Evolutionary conservation across 2,329 filamentous ascomycete species (phyloP), one percentile per base, ranked within the genome.

Genomic region (Colletotrichum sp.): DNA sequence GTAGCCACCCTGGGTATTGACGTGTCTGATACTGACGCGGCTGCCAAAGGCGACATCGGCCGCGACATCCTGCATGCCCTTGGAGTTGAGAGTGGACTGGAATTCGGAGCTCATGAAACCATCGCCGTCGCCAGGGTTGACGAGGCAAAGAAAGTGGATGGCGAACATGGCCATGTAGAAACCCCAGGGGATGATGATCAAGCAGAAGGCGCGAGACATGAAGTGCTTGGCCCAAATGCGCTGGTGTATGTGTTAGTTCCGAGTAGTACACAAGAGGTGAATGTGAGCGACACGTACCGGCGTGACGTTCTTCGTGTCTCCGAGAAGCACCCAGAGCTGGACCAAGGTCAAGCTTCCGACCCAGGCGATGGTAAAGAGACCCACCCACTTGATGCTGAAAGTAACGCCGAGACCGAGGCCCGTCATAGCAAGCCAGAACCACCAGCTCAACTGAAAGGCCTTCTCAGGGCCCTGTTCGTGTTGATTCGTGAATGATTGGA

Each of bases 101-200:
- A 99, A 99, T 83, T 99, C 97, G 71, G 96, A 98, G 83, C 96
- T 98, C 97, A 99, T 99, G 89, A 99, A 99, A 71, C 97, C 97
- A 85, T 99, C 97, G 71, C 97, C 97, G 68, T 99, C 97, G 76
- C 97, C 97, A 32, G 97, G 97, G 86, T 99, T 99, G 76, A 94
- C 92, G 57, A 99, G 91, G 88, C 95, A 98, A 79, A 96, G 80
- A 86, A 99, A 99, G 89, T 99, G 97, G 81, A 99, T 98, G 69
- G 92, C 96, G 82, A 99, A 99, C 95, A 99, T 98, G 82, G 92
- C 93, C 89, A 98, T 93, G 88, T 99, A 99, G 87, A 99, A 98
- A 43, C 92, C 93, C 30, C 94, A 79, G 8, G 97, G 97, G 79
- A 99, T 95, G 79, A 98, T 89, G 79, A 99, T 96, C 71, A 99